Evolutionary conservation across 352 stramenopile genomes (phyloP).

Genomic region (Phytophthora ohioensis): DNA sequence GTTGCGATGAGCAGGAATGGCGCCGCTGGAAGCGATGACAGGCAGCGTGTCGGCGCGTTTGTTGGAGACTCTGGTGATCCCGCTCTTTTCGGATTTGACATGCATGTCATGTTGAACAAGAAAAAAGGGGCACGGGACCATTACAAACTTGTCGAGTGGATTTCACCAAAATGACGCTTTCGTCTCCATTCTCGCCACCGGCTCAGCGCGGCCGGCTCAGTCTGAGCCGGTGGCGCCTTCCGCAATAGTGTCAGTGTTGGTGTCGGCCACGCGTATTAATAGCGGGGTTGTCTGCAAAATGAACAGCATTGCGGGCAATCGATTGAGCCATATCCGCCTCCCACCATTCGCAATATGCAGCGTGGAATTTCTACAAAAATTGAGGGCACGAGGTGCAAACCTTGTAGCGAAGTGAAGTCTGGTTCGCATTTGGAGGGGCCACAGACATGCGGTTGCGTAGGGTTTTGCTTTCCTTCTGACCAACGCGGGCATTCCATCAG

Average conservation of each 20-base stretch:
- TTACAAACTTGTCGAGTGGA: background rate
- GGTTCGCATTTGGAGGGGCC: too few species aligned
- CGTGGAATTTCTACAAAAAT: too few species aligned
- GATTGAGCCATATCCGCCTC: too few species aligned
- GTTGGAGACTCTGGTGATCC: constrained; percentile 15
- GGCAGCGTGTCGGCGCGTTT: constrained; percentile 17
- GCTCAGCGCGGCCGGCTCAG: background rate
- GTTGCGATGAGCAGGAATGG: constrained; percentile 6
- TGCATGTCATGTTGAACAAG: constrained; percentile 1
- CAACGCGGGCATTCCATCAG: too few species aligned
- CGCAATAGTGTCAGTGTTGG: background rate
- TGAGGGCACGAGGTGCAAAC: too few species aligned
- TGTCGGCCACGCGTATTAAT: background rate
- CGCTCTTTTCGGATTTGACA: constrained; percentile 36
- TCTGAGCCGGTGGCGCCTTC: background rate
- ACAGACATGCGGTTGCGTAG: too few species aligned
- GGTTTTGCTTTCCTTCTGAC: too few species aligned
- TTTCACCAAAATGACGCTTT: background rate
- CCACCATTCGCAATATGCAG: too few species aligned
- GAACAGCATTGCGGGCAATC: too few species aligned
- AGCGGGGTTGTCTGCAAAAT: too few species aligned
- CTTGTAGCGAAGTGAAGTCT: too few species aligned
- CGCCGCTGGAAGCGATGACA: constrained; percentile 14
- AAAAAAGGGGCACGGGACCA: constrained; percentile 4
- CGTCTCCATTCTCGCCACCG: constrained; percentile 30